Percentiles rank a stretch among this genome's conserved stretches.
phyloP scores from a whole-genome alignment of 2,329 filamentous ascomycete species.

The Seiridium cupressi region DNA sequence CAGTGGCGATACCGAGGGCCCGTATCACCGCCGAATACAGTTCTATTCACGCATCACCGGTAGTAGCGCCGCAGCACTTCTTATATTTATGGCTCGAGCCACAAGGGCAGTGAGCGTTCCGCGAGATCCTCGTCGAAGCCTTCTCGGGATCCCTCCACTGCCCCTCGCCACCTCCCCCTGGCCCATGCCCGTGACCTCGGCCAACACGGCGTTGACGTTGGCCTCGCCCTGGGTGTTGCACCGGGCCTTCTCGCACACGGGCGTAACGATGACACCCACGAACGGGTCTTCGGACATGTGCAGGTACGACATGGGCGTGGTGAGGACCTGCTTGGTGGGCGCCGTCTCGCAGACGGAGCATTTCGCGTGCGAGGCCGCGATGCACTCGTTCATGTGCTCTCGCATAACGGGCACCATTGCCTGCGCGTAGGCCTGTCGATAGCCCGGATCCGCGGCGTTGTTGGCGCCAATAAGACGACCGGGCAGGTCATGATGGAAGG shows the following conservation, averaged over 20 bases:
- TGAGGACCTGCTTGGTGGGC: slow-evolving; percentile 6
- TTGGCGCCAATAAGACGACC: slow-evolving; percentile 2
- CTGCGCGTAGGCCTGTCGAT: slow-evolving; percentile 5
- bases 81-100: slow-evolving; percentile 1
- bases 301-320: slow-evolving; percentile 11
- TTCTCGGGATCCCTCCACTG: background rate
- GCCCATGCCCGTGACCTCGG: slow-evolving; percentile 5
- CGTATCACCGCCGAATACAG: background rate
- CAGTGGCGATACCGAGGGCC: no score
- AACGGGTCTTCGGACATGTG: slow-evolving; percentile 6
- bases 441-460: background rate
- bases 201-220: background rate
- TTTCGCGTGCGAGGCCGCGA: background rate
- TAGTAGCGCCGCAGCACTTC: background rate
- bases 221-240: slow-evolving; percentile 4
- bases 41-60: background rate
- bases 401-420: slow-evolving; percentile 10
- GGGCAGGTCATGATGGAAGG: slow-evolving; percentile 6
- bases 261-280: slow-evolving; percentile 6
- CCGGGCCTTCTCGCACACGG: slow-evolving; percentile 6
- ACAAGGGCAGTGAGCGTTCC: background rate
- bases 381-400: slow-evolving; percentile 6
- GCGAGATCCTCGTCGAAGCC: background rate
- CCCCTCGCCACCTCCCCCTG: background rate
- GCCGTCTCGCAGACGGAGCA: slow-evolving; percentile 6